Evolutionary conservation across 2,329 filamentous ascomycete species (phyloP), one percentile per base, ranked within the genome.

Genomic region (Pseudocercospora eumusae): DNA sequence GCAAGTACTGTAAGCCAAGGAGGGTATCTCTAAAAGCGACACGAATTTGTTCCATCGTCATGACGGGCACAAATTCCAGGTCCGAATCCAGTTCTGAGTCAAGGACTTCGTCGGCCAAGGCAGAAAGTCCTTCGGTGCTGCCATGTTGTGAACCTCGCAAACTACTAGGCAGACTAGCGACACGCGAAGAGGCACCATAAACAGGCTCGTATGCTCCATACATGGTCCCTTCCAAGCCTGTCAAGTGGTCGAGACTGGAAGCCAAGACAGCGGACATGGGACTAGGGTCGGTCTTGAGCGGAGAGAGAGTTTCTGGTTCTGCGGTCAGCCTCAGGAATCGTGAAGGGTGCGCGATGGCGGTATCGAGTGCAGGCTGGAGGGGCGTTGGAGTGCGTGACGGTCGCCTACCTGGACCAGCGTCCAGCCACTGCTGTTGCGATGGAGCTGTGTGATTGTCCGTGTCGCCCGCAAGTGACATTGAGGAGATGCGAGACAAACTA

Each of bases 1-100:
- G 81, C 8, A 99, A 83, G 74, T 98, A 99, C 74, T 99, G 93
- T 20, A 99, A 79, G 3, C 95, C 95, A 40, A 98, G 82, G 1
- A 99, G 88, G 0, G 93, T 96, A 75, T 99, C 95, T 66, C 93
- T 85, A 76, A 99, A 98, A 0, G 91, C 90, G 40, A 86, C 87
- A 28, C 93, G 88, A 13, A 93, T 90, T 74, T 93, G 87, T 25
- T 89, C 85, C 36, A 96, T 83, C 0, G 93, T 96, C 78, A 99
- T 90, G 77, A 93, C 92, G 15, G 95, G 95, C 15, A 98, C 93
- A 72, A 95, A 96, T 36, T 90, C 91, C 75, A 92, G 92, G 74
- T 98, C 93, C 69, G 96, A 92, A 36, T 91, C 89, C 63, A 91
- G 87, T 1, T 86, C 82, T 65, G 89, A 86, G 64, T 90, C 86